Evolutionary conservation across 2,329 filamentous ascomycete genomes (phyloP).

Genomic region (Colletotrichum agaves): DNA sequence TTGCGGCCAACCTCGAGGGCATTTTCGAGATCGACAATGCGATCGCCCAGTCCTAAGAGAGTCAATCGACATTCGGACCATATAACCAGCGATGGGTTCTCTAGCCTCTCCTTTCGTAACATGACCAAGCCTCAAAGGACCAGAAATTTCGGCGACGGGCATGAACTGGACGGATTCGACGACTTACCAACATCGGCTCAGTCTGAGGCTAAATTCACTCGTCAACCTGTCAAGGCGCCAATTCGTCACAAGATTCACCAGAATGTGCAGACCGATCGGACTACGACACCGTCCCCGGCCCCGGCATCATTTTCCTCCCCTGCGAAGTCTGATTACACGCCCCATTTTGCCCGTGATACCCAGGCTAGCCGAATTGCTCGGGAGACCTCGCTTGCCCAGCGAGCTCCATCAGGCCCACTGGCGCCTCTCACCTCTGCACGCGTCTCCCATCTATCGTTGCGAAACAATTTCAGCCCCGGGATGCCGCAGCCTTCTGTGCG

Average conservation of each 20-base stretch:
- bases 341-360: conserved; percentile 73
- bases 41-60: conserved; percentile 70
- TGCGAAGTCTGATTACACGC: conserved; percentile 63
- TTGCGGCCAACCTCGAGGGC: conserved; percentile 67
- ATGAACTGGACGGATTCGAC: conserved; percentile 92
- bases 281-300: conserved; percentile 63
- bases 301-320: conserved; percentile 67
- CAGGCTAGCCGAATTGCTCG: conserved; percentile 73
- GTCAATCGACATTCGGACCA: conserved; percentile 48
- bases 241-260: conserved; percentile 68
- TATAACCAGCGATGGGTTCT: conserved; percentile 36
- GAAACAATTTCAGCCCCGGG: conserved; percentile 58
- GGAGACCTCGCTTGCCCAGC: conserved; percentile 70
- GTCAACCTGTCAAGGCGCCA: conserved; percentile 77
- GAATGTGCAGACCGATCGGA: conserved; percentile 65
- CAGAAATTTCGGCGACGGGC: conserved; percentile 88
- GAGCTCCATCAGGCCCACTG: conserved; percentile 65
- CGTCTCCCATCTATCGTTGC: conserved; percentile 61
- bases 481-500: conserved; percentile 56
- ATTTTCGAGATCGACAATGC: conserved; percentile 66
- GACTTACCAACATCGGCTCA: conserved; percentile 90
- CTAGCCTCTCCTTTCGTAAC: conserved; percentile 34
- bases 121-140: conserved; percentile 52
- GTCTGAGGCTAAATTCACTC: conserved; percentile 84
- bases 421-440: conserved; percentile 66